Conservation (phyloP, 2,329 filamentous ascomycete species). For the Epicoccum sorghinum region DNA sequence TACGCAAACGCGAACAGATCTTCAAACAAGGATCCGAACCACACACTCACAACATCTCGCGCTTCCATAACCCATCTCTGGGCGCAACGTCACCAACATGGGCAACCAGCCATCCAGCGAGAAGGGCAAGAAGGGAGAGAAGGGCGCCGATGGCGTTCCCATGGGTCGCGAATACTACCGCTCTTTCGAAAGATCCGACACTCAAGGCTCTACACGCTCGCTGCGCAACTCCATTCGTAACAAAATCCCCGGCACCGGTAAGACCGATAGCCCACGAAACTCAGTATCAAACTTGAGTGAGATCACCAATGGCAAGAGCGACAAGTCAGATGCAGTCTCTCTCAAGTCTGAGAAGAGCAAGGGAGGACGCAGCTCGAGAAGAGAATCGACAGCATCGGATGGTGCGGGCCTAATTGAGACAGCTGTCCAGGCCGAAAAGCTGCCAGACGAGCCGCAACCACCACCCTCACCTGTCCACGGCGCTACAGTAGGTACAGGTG, state of each 20-base stretch:
- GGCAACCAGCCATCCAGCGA: conserved; percentile 76
- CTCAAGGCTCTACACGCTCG: conserved; percentile 87
- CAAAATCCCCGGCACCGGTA: conserved; percentile 77
- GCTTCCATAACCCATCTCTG: conserved; percentile 13
- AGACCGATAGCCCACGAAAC: conserved; percentile 79
- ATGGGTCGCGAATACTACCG: conserved; percentile 78
- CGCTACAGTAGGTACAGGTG: conserved; percentile 71
- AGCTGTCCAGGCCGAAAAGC: conserved; percentile 42
- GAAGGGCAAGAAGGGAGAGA: conserved; percentile 52
- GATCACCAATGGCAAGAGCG: conserved; percentile 56
- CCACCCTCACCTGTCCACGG: conserved; percentile 91
- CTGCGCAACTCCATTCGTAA: conserved; percentile 81
- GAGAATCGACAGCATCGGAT: conserved; percentile 44
- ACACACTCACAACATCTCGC: conserved; percentile 12
- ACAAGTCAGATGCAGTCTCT: conserved; percentile 77
- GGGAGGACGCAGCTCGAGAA: conserved; percentile 40
- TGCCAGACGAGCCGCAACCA: conserved; percentile 47
- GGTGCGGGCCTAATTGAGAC: conserved; percentile 38
- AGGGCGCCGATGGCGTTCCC: conserved; percentile 60
- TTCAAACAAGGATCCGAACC: conserved; percentile 8
- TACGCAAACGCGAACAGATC: background rate
- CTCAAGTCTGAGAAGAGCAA: conserved; percentile 72
- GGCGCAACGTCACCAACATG: conserved; percentile 60
- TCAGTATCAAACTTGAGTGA: conserved; percentile 66
- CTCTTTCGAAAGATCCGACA: conserved; percentile 90